Evolutionary conservation across 2,329 filamentous ascomycete genomes (phyloP).

Genomic region (Malbranchea zuffiana): DNA sequence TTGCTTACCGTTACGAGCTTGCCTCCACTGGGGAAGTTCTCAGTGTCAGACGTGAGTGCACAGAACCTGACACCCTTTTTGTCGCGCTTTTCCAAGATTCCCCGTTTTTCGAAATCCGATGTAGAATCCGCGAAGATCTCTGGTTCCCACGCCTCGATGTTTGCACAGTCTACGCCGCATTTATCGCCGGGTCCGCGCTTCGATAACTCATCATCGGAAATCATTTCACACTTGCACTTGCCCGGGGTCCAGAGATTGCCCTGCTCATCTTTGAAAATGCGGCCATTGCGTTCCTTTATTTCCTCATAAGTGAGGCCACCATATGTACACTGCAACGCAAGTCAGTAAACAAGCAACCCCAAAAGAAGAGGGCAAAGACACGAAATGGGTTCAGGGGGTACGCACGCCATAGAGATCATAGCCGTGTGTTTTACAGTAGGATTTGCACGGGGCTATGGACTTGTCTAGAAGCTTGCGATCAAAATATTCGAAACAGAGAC

Average conservation of each 20-base stretch:
- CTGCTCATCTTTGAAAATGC: too few relatives aligned
- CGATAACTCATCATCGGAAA: too few relatives aligned
- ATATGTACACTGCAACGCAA: too few relatives aligned
- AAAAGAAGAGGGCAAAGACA: too few relatives aligned
- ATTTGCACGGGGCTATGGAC: constrained; percentile 1
- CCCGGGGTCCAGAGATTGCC: too few relatives aligned
- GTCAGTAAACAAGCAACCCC: too few relatives aligned
- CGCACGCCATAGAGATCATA: too few relatives aligned
- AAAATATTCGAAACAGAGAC: background rate
- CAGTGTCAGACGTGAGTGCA: background rate
- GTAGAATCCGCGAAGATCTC: background rate
- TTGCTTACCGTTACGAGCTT: background rate
- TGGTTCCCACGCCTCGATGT: background rate
- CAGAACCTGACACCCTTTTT: background rate
- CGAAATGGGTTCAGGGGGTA: too few relatives aligned
- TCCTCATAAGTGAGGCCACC: too few relatives aligned
- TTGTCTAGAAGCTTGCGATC: background rate
- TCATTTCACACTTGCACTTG: too few relatives aligned
- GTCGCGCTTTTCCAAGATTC: background rate
- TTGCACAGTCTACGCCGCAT: background rate
- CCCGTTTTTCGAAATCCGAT: background rate
- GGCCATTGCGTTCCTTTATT: too few relatives aligned
- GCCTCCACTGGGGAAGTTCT: background rate
- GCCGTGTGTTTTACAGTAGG: background rate
- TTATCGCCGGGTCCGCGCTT: too few relatives aligned